Base-by-base conservation (phyloP, 2,329 filamentous ascomycete genomes). In the Botrytis hyacinthi region DNA sequence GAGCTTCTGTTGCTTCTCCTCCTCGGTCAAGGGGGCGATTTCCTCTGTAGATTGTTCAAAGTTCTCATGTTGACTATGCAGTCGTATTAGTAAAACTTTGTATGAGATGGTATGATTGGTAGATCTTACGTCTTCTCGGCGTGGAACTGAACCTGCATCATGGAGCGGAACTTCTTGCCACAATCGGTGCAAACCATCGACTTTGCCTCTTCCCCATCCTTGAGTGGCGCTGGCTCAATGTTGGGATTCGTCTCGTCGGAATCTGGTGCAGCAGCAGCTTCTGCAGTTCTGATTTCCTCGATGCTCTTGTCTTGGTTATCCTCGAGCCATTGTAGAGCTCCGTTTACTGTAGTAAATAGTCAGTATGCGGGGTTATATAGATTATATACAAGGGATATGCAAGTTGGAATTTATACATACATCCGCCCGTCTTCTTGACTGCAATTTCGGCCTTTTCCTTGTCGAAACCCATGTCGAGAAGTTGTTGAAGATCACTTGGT, bases 161-260 rank as follows among this genome's bases (percentile, higher is more conserved):
- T 89, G 79, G 90, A 93, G 77, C 93, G 88, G 83, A 99, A 97
- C 81, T 90, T 92, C 87, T 97, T 98, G 80, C 92, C 92, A 81
- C 96, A 99, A 73, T 98, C 95, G 77, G 97, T 96, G 87, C 96
- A 99, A 69, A 97, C 88, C 72, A 98, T 89, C 67, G 94, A 97
- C 80, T 90, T 89, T 73, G 94, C 93, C 73, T 89, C 85, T 79
- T 91, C 89, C 74, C 92, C 93, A 2, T 89, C 88, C 78, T 92
- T 86, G 4, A 95, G 85, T n/a, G 89, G 87, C 8, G 90, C 87
- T 18, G 89, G 88, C 78, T 92, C 86, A 48, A 87, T 85, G 65
- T 85, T 84, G 9, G 85, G 85, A 32, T 86, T 86, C 3, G 86
- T 86, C 14, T 88, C 86, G 4, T 85, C 83, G 5, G 86, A 86